Evolutionary conservation across 306 rosid genomes (phyloP).

Genomic region (Glycine soja): DNA sequence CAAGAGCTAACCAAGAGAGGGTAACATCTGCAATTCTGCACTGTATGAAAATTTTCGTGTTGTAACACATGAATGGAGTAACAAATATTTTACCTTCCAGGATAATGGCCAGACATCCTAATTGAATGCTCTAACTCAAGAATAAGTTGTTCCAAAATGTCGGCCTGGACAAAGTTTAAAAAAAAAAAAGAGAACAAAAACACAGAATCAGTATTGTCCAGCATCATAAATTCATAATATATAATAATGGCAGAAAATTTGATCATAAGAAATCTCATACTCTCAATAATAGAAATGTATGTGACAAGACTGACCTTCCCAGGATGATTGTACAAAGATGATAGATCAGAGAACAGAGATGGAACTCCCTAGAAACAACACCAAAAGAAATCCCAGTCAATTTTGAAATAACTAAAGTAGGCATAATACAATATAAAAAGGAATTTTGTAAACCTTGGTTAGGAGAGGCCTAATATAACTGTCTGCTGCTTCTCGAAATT

Average conservation of each 20-base stretch:
- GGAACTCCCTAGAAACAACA: conserved; percentile 89
- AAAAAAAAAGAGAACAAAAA: neutral
- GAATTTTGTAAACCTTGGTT: conserved; percentile 69
- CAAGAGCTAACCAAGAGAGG: conserved; percentile 31
- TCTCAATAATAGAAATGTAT: conserved; percentile 22
- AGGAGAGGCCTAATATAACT: conserved; percentile 90
- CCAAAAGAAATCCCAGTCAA: conserved; percentile 43
- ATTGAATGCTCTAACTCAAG: conserved; percentile 82
- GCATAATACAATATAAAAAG: conserved; percentile 22
- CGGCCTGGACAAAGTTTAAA: conserved; percentile 66
- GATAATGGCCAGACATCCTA: conserved; percentile 65
- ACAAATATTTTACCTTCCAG: conserved; percentile 71
- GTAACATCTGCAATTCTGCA: conserved; percentile 17
- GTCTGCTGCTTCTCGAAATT: conserved; percentile 84
- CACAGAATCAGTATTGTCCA: conserved; percentile 9
- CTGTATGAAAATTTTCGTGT: conserved; percentile 2
- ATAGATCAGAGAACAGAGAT: conserved; percentile 92
- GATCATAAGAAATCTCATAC: conserved; percentile 10
- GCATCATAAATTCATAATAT: conserved; percentile 3
- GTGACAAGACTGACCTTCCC: conserved; percentile 75
- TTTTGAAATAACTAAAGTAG: conserved; percentile 34
- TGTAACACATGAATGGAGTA: conserved; percentile 13
- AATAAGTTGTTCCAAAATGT: conserved; percentile 89
- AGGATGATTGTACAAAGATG: conserved; percentile 89
- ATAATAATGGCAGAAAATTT: neutral